Base-by-base conservation (phyloP, 2,329 filamentous ascomycete genomes). In the Pleochaeta shiraiana region DNA sequence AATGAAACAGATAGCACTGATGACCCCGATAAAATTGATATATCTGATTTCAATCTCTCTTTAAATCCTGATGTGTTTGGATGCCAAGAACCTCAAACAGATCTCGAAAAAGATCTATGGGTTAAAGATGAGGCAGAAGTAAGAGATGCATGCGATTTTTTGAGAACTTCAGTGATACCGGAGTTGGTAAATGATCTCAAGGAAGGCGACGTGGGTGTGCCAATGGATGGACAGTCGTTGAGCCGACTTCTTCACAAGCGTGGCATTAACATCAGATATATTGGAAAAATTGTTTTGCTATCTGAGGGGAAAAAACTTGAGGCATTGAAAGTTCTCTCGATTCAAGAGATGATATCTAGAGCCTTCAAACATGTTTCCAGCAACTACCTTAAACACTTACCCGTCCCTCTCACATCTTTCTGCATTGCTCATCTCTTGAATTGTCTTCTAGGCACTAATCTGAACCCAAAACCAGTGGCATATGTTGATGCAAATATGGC, bases 51-150 rank as follows among this genome's bases (percentile, higher is more conserved):
- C 79, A 80, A 84, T 59, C 90, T 96, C 71, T 79, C 89, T 6
- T 82, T 98, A 63, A 98, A 98, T 77, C 91, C 93, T 4, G 93
- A 98, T 74, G 90, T 90, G 34, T 97, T 92, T 79, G 95, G 90
- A 71, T 92, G 91, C 63, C 93, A 97, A 75, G 79, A 83, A 64
- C 91, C 93, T 43, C 89, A 95, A 75, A 93, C 88, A 0, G 86
- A 93, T 4, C 89, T 88, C 68, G 93, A 98, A 74, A 95, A 93
- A 79, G 82, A 82, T 65, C 83, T 93, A 72, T 84, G 88, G 79
- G 82, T 81, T 59, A 81, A 85, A 66, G 93, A 98, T 70, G 93
- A 98, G 77, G 81, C 86, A 69, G 88, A 95, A 65, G 92, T 98
- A 62, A 86, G 89, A 67, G 83, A 86, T 65, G 90, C 90, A 33